A percentile compares a stretch with the other conserved stretches of the same genome.
Conservation (phyloP, 1,284 basidiomycete genomes). For the Porogramme epimiltina region DNA sequence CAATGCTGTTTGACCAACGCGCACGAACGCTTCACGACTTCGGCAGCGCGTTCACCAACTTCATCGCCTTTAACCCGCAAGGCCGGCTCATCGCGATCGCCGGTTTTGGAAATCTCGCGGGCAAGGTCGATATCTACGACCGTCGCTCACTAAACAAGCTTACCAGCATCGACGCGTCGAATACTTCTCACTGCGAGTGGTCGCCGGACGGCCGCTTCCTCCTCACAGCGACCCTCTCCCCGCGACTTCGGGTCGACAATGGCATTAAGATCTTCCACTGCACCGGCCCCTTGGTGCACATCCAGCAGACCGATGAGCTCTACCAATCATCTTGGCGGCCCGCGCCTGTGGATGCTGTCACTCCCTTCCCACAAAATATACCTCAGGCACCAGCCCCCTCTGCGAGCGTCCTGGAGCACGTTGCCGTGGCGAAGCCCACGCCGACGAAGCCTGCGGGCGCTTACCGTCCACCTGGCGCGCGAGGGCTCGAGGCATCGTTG, state of each 20-base stretch:
- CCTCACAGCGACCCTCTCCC: constrained; percentile 92
- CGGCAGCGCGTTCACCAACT: constrained; percentile 88
- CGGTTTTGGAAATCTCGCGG: constrained; percentile 96
- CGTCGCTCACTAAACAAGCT: constrained; percentile 85
- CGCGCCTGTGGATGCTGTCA: constrained; percentile 60
- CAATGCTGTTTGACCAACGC: constrained; percentile 89
- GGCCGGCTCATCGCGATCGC: constrained; percentile 87
- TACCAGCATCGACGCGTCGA: constrained; percentile 88
- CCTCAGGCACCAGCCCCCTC: constrained; percentile 79
- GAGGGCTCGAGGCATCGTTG: constrained; percentile 82
- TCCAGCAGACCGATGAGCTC: constrained; percentile 80
- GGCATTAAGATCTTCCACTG: constrained; percentile 97
- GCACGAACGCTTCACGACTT: constrained; percentile 91
- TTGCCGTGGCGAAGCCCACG: constrained; percentile 42
- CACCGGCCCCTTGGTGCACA: constrained; percentile 82
- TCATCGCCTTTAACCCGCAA: constrained; percentile 94
- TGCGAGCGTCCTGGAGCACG: constrained; percentile 50
- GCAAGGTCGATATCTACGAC: constrained; percentile 92
- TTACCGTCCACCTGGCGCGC: constrained; percentile 91
- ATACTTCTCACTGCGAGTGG: constrained; percentile 95
- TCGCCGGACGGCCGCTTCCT: constrained; percentile 92
- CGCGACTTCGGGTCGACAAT: constrained; percentile 94
- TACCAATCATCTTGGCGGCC: constrained; percentile 91
- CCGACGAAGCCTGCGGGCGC: constrained; percentile 74
- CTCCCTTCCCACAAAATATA: constrained; percentile 73